These are phyloP conservation scores for Nicotiana otophora DNA, from an alignment of 257 asterid species.

Conservation along the genomic window DNA sequence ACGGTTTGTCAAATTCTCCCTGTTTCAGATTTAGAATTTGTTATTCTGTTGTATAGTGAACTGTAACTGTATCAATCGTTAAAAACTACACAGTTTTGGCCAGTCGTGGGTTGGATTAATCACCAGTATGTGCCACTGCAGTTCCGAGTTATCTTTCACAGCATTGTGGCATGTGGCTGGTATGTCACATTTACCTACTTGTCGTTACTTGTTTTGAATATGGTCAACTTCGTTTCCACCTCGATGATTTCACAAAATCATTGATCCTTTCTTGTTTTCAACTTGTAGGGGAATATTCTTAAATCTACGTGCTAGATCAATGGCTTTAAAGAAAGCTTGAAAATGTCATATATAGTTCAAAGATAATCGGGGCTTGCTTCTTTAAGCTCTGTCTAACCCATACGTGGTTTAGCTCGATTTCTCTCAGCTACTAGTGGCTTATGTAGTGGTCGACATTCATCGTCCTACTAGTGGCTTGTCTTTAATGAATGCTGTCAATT, in stretches of 20 bases:
- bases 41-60: not conserved
- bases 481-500: not conserved
- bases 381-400: not conserved
- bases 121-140: constrained; percentile 86
- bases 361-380: not conserved
- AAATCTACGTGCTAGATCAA: constrained; percentile 68
- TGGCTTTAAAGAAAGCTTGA: constrained; percentile 47
- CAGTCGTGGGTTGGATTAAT: constrained; percentile 93
- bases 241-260: not conserved
- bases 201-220: not conserved
- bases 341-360: not conserved
- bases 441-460: not conserved
- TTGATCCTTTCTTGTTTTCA: not conserved
- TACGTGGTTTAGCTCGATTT: not conserved
- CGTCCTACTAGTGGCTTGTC: not conserved
- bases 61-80: not conserved
- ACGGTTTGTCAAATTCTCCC: constrained; percentile 35
- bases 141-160: constrained; percentile 84
- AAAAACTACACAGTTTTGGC: constrained; percentile 71
- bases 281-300: constrained; percentile 68
- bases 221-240: not conserved
- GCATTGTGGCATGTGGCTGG: constrained; percentile 79
- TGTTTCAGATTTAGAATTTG: not conserved
- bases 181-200: constrained; percentile 19
- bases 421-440: constrained; percentile 8